Base-by-base conservation (phyloP, 1,284 basidiomycete genomes). In the Melanopsichium pennsylvanicum region DNA sequence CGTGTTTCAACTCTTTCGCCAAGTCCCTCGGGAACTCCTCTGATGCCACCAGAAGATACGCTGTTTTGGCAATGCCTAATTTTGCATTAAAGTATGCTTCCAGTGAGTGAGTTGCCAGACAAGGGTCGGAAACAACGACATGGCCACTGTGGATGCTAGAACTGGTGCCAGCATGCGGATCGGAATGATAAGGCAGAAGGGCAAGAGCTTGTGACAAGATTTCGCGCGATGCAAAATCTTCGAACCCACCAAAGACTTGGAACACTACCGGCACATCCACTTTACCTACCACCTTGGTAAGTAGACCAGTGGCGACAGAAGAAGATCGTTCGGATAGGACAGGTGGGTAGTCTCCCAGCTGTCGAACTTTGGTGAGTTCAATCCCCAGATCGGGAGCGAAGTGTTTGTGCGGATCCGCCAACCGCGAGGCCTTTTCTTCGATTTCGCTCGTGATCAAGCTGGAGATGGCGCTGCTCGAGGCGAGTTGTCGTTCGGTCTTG, bases 221-320 rank as follows among this genome's bases (percentile, higher is more conserved):
- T 19, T 79, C 75, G n/a, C 60, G 57, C 33, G 70, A 72, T 0
- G 66, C 71, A 38, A 74, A 75, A 42, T 78, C 77, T 50, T 78
- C 76, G 4, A 76, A 66, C 5, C 77, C 76, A 16, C 74, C 55
- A 49, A 58, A 58, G 12, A 62, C 49, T 21, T 62, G 46, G 19
- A 60, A 58, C 32, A 60, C 44, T 15, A 60, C 38, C 15, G 59
- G 55, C 1, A 47, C 54, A 18, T 50, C 26, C 19, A 62, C 19
- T 11, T 19, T 34, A 13, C 29, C 23, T 5, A 34, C 55, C 26
- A 37, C 48, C 7, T 40, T 26, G 3, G 31, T 32, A 2, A 56
- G 22, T 26, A 39, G n/a, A n/a, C n/a, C n/a, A n/a, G n/a, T n/a
- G n/a, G n/a, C n/a, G n/a, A n/a, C n/a, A n/a, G n/a, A n/a, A n/a